Percentiles rank a stretch among this genome's conserved stretches.
Evolutionary conservation across 306 rosid genomes (phyloP).

Genomic region (Cajanus cajan): DNA sequence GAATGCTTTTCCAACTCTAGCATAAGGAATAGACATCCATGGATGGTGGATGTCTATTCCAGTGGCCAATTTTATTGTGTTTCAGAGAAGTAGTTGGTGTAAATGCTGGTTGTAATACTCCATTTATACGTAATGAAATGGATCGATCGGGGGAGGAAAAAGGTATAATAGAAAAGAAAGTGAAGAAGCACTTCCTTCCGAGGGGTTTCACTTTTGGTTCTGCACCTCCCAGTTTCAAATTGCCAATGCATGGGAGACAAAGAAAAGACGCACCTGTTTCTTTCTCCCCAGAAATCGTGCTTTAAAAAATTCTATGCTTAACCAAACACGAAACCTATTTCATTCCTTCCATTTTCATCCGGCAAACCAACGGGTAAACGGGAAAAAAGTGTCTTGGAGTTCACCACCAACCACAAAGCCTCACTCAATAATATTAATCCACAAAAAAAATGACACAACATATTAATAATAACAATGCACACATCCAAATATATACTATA

Average conservation of each 20-base stretch:
- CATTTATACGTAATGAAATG: constrained; percentile 32
- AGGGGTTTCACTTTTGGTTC: constrained; percentile 26
- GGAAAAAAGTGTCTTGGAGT: constrained; percentile 79
- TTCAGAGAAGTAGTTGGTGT: constrained; percentile 54
- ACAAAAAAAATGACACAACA: constrained; percentile 28
- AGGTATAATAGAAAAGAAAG: background rate
- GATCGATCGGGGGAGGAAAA: background rate
- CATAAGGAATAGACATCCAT: constrained; percentile 44
- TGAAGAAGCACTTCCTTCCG: background rate
- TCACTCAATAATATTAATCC: constrained; percentile 37
- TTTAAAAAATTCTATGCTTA: constrained; percentile 44
- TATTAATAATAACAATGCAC: constrained; percentile 14
- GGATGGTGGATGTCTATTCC: constrained; percentile 44
- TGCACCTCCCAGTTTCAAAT: background rate
- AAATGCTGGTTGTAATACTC: constrained; percentile 34
- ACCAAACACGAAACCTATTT: constrained; percentile 76
- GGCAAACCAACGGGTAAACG: constrained; percentile 71
- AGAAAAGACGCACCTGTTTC: constrained; percentile 24
- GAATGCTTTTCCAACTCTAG: constrained; percentile 35
- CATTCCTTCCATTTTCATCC: constrained; percentile 54
- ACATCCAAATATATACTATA: constrained; percentile 26
- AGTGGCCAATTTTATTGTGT: constrained; percentile 35
- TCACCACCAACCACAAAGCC: constrained; percentile 60
- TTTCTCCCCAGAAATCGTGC: constrained; percentile 41
- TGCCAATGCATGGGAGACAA: constrained; percentile 44